A percentile compares a stretch with the other conserved stretches of the same genome.
Conservation (phyloP, 2,329 filamentous ascomycete species). For the Dothidotthia symphoricarpi region DNA sequence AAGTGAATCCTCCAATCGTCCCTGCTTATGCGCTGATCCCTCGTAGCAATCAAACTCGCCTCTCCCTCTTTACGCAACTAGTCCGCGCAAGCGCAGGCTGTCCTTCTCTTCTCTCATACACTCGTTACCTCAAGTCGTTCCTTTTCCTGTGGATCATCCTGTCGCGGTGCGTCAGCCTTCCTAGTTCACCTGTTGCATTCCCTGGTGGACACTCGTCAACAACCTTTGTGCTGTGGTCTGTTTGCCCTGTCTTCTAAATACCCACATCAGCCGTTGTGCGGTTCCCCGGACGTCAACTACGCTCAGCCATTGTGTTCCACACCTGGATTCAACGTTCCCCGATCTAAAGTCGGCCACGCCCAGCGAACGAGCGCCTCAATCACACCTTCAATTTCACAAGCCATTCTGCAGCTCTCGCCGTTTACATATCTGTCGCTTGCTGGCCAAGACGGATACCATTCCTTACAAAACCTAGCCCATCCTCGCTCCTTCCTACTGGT, state of each 20-base stretch:
- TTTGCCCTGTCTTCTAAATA: too few relatives aligned
- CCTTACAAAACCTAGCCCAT: constrained; percentile 14
- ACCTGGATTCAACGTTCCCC: too few relatives aligned
- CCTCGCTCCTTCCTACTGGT: constrained; percentile 8
- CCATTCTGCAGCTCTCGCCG: constrained; percentile 16
- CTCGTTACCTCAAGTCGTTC: constrained; percentile 33
- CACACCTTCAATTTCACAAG: constrained; percentile 5
- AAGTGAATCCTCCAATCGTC: constrained; percentile 19
- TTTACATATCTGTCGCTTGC: constrained; percentile 38
- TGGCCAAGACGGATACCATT: constrained; percentile 40
- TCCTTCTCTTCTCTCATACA: constrained; percentile 17
- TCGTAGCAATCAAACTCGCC: constrained; percentile 25
- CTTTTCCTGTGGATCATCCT: constrained; percentile 25
- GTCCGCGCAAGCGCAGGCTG: constrained; percentile 14
- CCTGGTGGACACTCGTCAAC: too few relatives aligned
- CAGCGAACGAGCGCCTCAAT: not conserved
- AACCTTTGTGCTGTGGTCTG: too few relatives aligned
- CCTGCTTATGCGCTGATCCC: constrained; percentile 2
- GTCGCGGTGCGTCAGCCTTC: constrained; percentile 9
- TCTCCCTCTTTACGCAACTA: constrained; percentile 22
- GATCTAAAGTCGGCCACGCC: not conserved
- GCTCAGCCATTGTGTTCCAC: constrained; percentile 14
- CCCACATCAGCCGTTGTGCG: too few relatives aligned
- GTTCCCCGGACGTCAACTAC: too few relatives aligned
- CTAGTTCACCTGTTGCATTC: constrained; percentile 18